These are phyloP conservation scores for Podospora conica DNA, from an alignment of 495 filamentous ascomycete species.

Conservation along the genomic window DNA sequence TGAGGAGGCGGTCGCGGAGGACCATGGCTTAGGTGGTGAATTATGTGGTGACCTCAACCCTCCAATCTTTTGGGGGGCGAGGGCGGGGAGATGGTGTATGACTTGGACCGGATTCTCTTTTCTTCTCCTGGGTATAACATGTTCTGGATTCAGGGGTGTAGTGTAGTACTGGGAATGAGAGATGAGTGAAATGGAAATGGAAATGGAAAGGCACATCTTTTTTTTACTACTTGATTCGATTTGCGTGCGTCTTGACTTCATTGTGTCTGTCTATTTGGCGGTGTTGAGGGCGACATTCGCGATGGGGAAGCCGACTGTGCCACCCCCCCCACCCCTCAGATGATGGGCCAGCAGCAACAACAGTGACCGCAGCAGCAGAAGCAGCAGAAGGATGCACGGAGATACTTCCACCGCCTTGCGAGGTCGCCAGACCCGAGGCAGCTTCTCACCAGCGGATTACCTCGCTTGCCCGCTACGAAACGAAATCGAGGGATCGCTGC, in stretches of 20 bases:
- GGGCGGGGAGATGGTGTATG: neutral
- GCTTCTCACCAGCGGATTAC: neutral
- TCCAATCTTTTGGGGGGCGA: neutral
- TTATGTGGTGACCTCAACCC: neutral
- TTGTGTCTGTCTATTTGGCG: neutral
- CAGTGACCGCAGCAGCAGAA: no score
- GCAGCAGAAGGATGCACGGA: no score
- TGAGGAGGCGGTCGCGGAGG: constrained; percentile 20
- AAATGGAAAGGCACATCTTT: neutral
- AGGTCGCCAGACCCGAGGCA: neutral
- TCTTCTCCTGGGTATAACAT: neutral
- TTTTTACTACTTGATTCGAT: neutral
- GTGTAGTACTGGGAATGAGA: neutral
- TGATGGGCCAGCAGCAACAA: no score
- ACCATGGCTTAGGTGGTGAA: neutral
- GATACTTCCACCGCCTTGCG: no score
- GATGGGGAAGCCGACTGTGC: neutral
- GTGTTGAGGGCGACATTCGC: neutral
- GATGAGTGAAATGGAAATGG: neutral
- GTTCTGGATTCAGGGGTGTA: neutral
- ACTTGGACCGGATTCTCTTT: neutral
- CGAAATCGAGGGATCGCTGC: neutral
- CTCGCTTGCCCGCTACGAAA: neutral
- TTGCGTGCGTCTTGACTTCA: neutral
- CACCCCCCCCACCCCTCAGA: no score